Conservation (phyloP, 2,329 filamentous ascomycete genomes). For the Penicillium sp. region DNA sequence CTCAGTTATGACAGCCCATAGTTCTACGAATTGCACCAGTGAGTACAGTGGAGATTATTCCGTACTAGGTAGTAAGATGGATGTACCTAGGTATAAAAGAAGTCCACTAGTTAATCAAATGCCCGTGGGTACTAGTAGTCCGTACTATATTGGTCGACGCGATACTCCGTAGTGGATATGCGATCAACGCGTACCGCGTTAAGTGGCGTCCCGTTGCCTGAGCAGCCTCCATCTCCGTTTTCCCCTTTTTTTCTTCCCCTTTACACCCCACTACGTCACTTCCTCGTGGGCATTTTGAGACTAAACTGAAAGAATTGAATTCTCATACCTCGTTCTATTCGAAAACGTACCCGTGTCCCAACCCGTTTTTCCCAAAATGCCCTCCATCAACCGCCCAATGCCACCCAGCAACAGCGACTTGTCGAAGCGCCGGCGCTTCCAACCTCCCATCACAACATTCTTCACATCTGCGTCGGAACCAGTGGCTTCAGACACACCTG, state of each 20-base stretch:
- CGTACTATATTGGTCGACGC: neutral
- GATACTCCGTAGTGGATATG: neutral
- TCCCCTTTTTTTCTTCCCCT: neutral
- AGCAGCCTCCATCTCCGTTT: neutral
- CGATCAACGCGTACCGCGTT: conserved; percentile 2
- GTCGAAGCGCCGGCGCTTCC: conserved; percentile 40
- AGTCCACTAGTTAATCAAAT: neutral
- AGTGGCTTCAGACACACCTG: conserved; percentile 7
- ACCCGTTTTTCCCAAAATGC: conserved; percentile 12
- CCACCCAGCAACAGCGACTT: conserved; percentile 14
- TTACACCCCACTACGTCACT: conserved; percentile 4
- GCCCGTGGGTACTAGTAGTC: no score
- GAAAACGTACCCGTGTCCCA: neutral
- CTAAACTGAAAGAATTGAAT: neutral
- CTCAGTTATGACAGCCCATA: neutral
- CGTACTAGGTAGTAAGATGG: no score
- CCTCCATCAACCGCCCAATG: conserved; percentile 6
- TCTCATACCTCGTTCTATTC: neutral
- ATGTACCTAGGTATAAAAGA: no score
- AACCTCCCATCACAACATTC: conserved; percentile 37
- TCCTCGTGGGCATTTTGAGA: neutral
- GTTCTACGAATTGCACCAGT: neutral
- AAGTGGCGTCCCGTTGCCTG: conserved; percentile 4
- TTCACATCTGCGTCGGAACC: conserved; percentile 23
- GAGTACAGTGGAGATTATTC: no score